Percentiles rank a stretch among this genome's conserved stretches.
These are phyloP conservation scores for Flaveria linearis DNA, from an alignment of 129 eudicot species.

Conservation along the genomic window DNA sequence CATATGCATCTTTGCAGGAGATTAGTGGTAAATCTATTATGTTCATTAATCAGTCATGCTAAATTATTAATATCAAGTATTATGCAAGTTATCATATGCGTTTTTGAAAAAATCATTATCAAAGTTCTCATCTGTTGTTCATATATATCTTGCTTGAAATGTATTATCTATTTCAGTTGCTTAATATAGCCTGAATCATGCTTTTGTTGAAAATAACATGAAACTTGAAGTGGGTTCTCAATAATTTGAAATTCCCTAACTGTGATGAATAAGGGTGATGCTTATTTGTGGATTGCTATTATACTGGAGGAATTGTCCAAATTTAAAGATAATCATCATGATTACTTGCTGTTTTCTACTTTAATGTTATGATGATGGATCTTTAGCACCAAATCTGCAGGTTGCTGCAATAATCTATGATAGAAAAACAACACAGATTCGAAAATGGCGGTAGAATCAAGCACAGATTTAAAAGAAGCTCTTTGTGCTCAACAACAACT, in stretches of 20 bases:
- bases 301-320: not conserved
- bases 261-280: not conserved
- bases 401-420: slow-evolving; percentile 33
- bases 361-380: slow-evolving; percentile 11
- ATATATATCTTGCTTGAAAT: not conserved
- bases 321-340: not conserved
- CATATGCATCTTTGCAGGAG: no score
- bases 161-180: not conserved
- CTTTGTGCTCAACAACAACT: slow-evolving; percentile 81
- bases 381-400: slow-evolving; percentile 23
- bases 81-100: not conserved
- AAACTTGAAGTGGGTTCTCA: slow-evolving; percentile 1
- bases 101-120: not conserved
- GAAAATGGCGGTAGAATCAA: slow-evolving; percentile 39
- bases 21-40: not conserved
- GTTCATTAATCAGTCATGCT: slow-evolving; percentile 3
- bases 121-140: not conserved
- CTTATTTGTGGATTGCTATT: slow-evolving; percentile 7
- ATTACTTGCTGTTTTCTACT: slow-evolving; percentile 19
- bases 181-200: not conserved
- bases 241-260: slow-evolving; percentile 2
- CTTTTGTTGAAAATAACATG: not conserved
- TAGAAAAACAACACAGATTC: slow-evolving; percentile 24
- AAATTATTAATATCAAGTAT: not conserved
- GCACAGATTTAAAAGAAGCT: slow-evolving; percentile 48